Percentiles rank a stretch among this genome's conserved stretches.
phyloP scores from a whole-genome alignment of 1,284 basidiomycete species.

The Heliocybe sulcata region DNA sequence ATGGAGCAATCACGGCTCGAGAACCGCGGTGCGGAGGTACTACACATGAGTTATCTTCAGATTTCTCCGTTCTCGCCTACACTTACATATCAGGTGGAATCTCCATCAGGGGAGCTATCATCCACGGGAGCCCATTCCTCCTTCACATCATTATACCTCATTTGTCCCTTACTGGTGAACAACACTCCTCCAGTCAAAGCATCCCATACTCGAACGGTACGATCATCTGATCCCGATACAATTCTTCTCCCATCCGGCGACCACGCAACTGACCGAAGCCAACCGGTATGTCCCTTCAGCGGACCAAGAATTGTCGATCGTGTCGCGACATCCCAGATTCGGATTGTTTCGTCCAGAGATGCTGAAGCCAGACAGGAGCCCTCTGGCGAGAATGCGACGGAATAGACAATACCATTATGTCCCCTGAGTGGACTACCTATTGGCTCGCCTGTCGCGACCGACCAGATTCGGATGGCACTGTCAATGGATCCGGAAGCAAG shows the following conservation, averaged over 20 bases:
- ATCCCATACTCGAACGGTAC: slow-evolving; percentile 5
- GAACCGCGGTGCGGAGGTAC: no score
- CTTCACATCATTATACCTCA: no score
- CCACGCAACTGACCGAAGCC: slow-evolving; percentile 2
- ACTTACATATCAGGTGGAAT: no score
- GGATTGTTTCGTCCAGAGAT: neutral
- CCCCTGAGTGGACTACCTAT: neutral
- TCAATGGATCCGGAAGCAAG: slow-evolving; percentile 2
- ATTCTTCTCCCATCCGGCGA: slow-evolving; percentile 4
- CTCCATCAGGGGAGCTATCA: no score
- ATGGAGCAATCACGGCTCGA: no score
- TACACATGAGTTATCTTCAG: no score
- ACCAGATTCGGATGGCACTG: neutral
- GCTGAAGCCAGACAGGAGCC: neutral
- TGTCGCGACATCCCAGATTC: slow-evolving; percentile 4
- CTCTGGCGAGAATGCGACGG: slow-evolving; percentile 2
- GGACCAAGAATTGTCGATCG: neutral
- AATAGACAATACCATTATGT: neutral
- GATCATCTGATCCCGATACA: slow-evolving; percentile 5
- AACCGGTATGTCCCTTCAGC: neutral
- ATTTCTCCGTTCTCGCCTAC: no score
- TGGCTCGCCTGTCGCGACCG: neutral
- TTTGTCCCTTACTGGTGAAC: no score
- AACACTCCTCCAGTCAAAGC: neutral
- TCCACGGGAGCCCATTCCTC: no score